Conservation (phyloP, 306 rosid genomes). For the Nissolia schottii region DNA sequence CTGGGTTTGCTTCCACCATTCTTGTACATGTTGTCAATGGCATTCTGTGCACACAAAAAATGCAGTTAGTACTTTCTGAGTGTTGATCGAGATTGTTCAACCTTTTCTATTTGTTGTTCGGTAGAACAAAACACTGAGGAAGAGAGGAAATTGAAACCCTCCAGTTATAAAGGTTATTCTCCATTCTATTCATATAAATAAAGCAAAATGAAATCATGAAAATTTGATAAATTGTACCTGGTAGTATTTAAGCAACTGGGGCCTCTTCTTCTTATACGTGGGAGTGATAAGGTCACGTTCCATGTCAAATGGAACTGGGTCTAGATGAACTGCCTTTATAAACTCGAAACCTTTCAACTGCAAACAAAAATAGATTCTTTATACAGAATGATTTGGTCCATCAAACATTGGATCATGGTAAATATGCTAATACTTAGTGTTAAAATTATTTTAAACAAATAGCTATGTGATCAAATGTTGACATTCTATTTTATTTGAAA, state of each 20-base stretch:
- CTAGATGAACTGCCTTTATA: conserved; percentile 75
- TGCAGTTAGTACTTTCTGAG: conserved; percentile 21
- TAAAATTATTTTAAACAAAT: conserved; percentile 1
- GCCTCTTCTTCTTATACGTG: conserved; percentile 90
- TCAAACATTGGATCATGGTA: background rate
- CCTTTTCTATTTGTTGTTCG: background rate
- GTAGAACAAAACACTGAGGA: background rate
- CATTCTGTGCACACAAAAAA: conserved; percentile 40
- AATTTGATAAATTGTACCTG: conserved; percentile 46
- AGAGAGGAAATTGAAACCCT: background rate
- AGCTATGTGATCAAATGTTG: background rate
- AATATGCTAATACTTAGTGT: background rate
- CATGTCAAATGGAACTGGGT: conserved; percentile 84
- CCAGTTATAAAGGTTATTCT: background rate
- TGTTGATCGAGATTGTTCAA: background rate
- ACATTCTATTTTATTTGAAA: background rate
- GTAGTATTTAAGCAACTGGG: conserved; percentile 81
- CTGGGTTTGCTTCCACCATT: conserved; percentile 47
- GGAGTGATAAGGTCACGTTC: conserved; percentile 96
- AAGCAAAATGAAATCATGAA: conserved; percentile 9
- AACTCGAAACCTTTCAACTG: conserved; percentile 95
- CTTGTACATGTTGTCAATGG: conserved; percentile 77
- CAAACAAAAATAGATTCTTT: conserved; percentile 26
- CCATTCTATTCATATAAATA: background rate
- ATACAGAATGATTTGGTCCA: background rate